Base-by-base conservation (phyloP, 106 monocot species). In the Allium fistulosum region DNA sequence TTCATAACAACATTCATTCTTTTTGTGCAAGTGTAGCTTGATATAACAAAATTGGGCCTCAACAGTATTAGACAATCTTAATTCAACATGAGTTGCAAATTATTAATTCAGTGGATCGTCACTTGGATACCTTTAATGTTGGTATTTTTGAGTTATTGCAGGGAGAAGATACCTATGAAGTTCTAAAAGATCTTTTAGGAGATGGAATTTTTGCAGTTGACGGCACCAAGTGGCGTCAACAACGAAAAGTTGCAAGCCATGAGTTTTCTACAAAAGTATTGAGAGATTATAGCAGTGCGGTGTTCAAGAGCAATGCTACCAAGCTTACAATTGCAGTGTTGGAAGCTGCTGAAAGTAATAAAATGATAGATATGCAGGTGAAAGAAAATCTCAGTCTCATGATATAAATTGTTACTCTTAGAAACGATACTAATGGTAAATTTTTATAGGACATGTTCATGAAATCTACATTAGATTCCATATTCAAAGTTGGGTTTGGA, bases 321-420 rank as follows among this genome's bases (percentile, higher is more conserved):
- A 64, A 46, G 11, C 77, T 77, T 10, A 57, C 65, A 51, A 1
- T 65, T 4, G 37, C 5, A 37, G 11, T 77, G 11, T 58, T 22
- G 9, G 50, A 65, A 4, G 45, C 56, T 17, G 63, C 64, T 14
- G 46, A 22, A 9, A 57, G 57, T 6, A 48, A 57, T 47, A 3
- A 76, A 15, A 70, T 27, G 18, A 63, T 69, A 10, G 76, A 70
- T 22, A 69, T 76, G 37, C 76, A 76, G 48, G 75, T 75, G 6
- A 63, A 14, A 15, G 1, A 18, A 37, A 1, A 15, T 9, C 48
- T 15, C 16, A 11, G 1, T 50, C 7, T 66, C 10, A 7, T 66
- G 48, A 0, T 66, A 9, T 49, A 6, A 14, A 2, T 22, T 7
- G 1, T 46, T 11, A 55, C 26, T 63, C 26, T 27, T 11, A 63